Evolutionary conservation across 495 filamentous ascomycete genomes (phyloP), one percentile per base, ranked within the genome.

Genomic region (Trichocladium uniseriatum): DNA sequence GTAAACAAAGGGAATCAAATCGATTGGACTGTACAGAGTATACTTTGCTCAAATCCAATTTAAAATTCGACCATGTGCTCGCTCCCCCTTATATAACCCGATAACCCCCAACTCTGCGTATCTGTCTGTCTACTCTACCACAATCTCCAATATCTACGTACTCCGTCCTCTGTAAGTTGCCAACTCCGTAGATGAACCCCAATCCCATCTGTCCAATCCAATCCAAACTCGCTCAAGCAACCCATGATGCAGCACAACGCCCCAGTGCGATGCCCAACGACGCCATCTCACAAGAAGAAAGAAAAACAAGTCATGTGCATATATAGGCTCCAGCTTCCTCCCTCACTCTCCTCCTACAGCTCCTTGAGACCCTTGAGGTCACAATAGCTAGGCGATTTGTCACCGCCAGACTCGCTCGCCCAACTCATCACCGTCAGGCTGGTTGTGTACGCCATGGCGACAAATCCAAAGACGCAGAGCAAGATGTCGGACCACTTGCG

Each of bases 381-480:
- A 42, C 76, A 79, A 55, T 79, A 76, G 52, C 67, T 67, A 1
- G 76, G 75, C 10, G 63, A 48, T 4, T 52, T 50, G 0, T 68
- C 61, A 27, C 65, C 69, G 1, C 60, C 63, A 7, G 61, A 52
- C 1, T 67, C 65, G 43, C 44, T 66, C 0, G 83, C 76, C 92
- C 92, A 98, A 64, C 84, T 89, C 62, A 79, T 74, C 16, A 94
- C 65, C 5, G 92, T 97, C 55, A 96, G 67, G 8, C 73, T 67
- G 1, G 90, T 97, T 0, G 94, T 96, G 64, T 96, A 98, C 8
- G 77, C 76, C 81, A 96, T 97, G 47, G 85, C 85, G 18, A 86
- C 66, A 44, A 86, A 73, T 21, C 92, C 92, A 58, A 97, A 89
- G 49, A 84, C 67, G 56, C 85, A 80, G 15, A 98, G 78, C 0